Evolutionary conservation across 306 rosid genomes (phyloP), one percentile per base, ranked within the genome.

Genomic region (Datisca glomerata): DNA sequence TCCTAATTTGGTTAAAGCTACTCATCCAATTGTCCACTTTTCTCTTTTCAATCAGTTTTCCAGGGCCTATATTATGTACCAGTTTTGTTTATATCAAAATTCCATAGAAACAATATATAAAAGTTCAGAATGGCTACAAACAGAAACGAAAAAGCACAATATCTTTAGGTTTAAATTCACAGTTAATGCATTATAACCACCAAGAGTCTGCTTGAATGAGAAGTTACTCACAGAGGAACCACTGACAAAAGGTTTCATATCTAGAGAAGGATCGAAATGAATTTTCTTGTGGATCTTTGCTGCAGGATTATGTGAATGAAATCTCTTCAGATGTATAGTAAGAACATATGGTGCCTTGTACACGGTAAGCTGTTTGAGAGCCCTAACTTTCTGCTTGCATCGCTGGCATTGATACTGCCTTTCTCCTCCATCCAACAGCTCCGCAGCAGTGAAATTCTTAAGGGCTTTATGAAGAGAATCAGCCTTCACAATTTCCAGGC

Each of bases 351-450:
- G 98, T 22, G 98, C 86, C 81, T 91, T 78, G 64, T 78, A 75
- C 51, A 91, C 63, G 16, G 98, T 84, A 19, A 91, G 80, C 69
- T 80, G 92, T 59, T 91, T 91, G 40, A 47, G 62, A 66, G 98
- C 98, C 61, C 54, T 69, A 42, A 91, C 98, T 78, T 91, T 91
- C 54, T 91, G 86, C 54, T 91, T 91, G 84, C 98, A 91, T 49
- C 57, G 57, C 53, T 84, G 86, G 59, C 98, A 91, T 21, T 84
- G 81, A 61, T 91, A 91, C 51, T 84, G 92, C 48, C 47, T 78
- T 58, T 80, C 93, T 47, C 96, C 98, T 59, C 96, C 98, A 73
- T 91, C 98, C 56, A 91, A 74, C 47, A 62, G 76, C 54, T 89
- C 97, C 4, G 74, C 64, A 17, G 93, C 69, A 7, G 96, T 91